Base-by-base conservation (phyloP, 371 early-diverging fungal species). In the Mucor irregularis region DNA sequence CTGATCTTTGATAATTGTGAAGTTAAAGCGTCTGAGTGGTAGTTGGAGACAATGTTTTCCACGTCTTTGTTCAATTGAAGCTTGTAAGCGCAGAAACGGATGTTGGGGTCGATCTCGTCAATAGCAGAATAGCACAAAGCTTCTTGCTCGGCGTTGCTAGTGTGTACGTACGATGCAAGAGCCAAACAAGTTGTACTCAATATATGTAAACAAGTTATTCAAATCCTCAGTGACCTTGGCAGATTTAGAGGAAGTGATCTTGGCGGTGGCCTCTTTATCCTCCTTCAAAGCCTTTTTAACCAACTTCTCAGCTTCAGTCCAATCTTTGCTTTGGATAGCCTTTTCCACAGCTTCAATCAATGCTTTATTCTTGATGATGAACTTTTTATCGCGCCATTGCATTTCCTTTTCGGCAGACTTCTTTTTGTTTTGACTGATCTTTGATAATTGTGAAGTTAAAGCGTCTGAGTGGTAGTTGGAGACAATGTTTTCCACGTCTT, bases 11-110 rank as follows among this genome's bases (percentile, higher is more conserved):
- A 64, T 52, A 67, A 68, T 43, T 56, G 42, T n/a, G 24, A 28
- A 1, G 48, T 14, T n/a, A 61, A 56, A 21, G 8, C 24, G 2
- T 28, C 11, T 0, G 33, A 38, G 6, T 33, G 22, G 33, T 39
- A 21, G 10, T 35, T 14, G 1, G 13, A 24, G 11, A 86, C 73
- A 14, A 89, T 53, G 28, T 68, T 72, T 17, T 78, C 76, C 8
- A 87, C 71, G 53, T 83, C 76, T 13, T 74, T 77, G 22, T 71
- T 50, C 22, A 85, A 44, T 28, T 82, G 83, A 34, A 91, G 76
- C 29, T 84, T 82, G 64, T 90, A 91, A 10, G 85, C 89, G 62
- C 90, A 92, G 69, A 83, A 91, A 33, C 90, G 84, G 61, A 93
- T 86, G 64, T 83, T 88, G 55, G 91, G 91, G 44, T 90, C 92